These are phyloP conservation scores for Neofusicoccum kwambonambiense DNA, from an alignment of 2,329 filamentous ascomycete species.

Conservation along the genomic window DNA sequence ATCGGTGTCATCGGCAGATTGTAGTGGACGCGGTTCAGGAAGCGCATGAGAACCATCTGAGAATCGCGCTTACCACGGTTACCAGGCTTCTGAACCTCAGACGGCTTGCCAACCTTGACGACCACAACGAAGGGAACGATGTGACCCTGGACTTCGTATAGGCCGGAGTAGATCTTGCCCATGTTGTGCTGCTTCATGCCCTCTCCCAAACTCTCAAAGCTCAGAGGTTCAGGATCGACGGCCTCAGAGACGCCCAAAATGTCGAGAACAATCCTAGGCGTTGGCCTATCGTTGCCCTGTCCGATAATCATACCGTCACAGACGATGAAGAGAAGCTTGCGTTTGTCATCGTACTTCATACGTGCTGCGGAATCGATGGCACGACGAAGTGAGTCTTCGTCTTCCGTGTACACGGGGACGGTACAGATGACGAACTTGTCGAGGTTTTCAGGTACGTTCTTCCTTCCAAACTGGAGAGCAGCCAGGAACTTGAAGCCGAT, in stretches of 20 bases:
- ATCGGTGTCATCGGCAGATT: slow-evolving; percentile 94
- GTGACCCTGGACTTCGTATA: slow-evolving; percentile 96
- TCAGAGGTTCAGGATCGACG: slow-evolving; percentile 91
- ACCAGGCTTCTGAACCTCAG: slow-evolving; percentile 72
- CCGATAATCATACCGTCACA: slow-evolving; percentile 99
- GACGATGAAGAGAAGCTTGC: slow-evolving; percentile 87
- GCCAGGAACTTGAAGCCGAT: slow-evolving; percentile 97
- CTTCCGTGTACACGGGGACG: slow-evolving; percentile 96
- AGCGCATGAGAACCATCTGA: slow-evolving; percentile 97
- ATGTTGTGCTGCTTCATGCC: slow-evolving; percentile 98
- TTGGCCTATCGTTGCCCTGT: slow-evolving; percentile 94
- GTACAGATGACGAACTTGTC: slow-evolving; percentile 99
- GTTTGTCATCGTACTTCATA: slow-evolving; percentile 98
- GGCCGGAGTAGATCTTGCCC: slow-evolving; percentile 96
- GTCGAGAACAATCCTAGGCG: slow-evolving; percentile 91
- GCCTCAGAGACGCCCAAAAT: slow-evolving; percentile 93
- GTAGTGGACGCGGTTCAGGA: slow-evolving; percentile 98
- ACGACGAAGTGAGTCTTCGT: slow-evolving; percentile 93
- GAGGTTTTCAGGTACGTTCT: slow-evolving; percentile 90
- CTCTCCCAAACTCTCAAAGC: slow-evolving; percentile 94
- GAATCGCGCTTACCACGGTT: slow-evolving; percentile 99
- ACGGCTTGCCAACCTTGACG: slow-evolving; percentile 88
- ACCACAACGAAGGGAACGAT: slow-evolving; percentile 97
- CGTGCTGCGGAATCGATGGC: slow-evolving; percentile 94
- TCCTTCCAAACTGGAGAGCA: slow-evolving; percentile 87